These are phyloP conservation scores for Aureobasidium musti DNA, from an alignment of 2,329 filamentous ascomycete species.

Conservation along the genomic window DNA sequence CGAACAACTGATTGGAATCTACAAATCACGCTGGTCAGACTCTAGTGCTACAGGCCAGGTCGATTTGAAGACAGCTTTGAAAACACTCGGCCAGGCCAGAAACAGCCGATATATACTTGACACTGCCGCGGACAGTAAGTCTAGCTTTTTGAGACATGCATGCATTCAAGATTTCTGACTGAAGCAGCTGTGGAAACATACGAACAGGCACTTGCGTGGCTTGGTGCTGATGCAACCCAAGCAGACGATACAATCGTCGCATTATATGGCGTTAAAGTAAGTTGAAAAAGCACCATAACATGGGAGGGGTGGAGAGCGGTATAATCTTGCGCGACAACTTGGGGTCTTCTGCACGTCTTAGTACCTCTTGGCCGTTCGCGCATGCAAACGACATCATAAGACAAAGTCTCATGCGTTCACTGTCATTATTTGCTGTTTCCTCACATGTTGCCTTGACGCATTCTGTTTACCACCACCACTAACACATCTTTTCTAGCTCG, in stretches of 20 bases:
- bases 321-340: neutral
- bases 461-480: neutral
- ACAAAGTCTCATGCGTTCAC: neutral
- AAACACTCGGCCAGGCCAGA: slow-evolving; percentile 61
- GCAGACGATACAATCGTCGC: slow-evolving; percentile 61
- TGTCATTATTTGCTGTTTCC: neutral
- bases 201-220: slow-evolving; percentile 63
- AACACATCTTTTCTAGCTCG: slow-evolving; percentile 43
- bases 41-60: slow-evolving; percentile 42
- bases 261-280: slow-evolving; percentile 59
- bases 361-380: neutral
- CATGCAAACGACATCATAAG: neutral
- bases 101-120: slow-evolving; percentile 60
- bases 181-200: slow-evolving; percentile 58
- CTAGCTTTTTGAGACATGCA: neutral
- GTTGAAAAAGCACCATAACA: too few relatives aligned
- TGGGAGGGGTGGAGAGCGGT: neutral
- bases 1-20: slow-evolving; percentile 63
- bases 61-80: slow-evolving; percentile 58
- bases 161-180: neutral
- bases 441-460: too few relatives aligned
- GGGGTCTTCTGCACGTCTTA: neutral
- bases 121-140: slow-evolving; percentile 58
- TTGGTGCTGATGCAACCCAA: slow-evolving; percentile 53
- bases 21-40: slow-evolving; percentile 52